Conservation (phyloP, 768 basidiomycete species). For the Leccinum rimulosum region DNA sequence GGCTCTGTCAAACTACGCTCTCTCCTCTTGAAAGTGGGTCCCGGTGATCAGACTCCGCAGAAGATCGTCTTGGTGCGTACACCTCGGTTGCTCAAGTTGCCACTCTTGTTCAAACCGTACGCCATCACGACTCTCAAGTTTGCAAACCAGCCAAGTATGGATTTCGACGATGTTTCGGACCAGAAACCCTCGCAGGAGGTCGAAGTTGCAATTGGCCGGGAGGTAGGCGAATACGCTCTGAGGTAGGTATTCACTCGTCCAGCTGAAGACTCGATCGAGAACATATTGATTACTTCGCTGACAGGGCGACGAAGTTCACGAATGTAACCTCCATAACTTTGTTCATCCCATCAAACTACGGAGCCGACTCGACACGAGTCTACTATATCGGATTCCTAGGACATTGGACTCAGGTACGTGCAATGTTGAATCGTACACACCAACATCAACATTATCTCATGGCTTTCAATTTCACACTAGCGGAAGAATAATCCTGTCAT, state of each 20-base stretch:
- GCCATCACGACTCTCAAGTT: conserved; percentile 47
- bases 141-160: conserved; percentile 71
- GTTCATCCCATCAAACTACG: conserved; percentile 78
- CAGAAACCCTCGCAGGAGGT: conserved; percentile 70
- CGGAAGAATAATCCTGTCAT: conserved; percentile 75
- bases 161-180: conserved; percentile 73
- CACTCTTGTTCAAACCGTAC: not conserved
- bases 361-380: conserved; percentile 70
- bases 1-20: conserved; percentile 82
- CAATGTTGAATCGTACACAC: not conserved
- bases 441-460: not conserved
- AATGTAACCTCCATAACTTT: conserved; percentile 79
- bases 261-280: not conserved
- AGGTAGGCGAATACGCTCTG: conserved; percentile 82
- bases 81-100: not conserved
- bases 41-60: conserved; percentile 71
- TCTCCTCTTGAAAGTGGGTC: conserved; percentile 81
- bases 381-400: conserved; percentile 89
- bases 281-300: not conserved
- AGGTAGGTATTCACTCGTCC: conserved; percentile 48
- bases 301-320: conserved; percentile 82
- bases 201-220: conserved; percentile 62
- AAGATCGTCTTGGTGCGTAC: conserved; percentile 65
- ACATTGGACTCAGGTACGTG: conserved; percentile 69
- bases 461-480: conserved; percentile 37